Conservation (phyloP, 2,329 filamentous ascomycete species). For the Sclerotinia subarctica region DNA sequence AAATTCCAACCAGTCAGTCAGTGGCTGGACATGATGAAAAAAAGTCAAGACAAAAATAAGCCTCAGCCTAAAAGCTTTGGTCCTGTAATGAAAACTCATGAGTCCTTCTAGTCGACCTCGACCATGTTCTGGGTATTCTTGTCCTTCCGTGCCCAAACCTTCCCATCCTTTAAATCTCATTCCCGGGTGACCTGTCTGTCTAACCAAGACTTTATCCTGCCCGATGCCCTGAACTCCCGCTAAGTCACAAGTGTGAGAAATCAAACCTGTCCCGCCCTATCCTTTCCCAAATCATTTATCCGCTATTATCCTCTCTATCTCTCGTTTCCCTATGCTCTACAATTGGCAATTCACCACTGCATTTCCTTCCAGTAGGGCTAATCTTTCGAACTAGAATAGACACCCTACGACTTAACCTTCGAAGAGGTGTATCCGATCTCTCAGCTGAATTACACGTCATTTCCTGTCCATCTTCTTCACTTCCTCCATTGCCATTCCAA, state of each 20-base stretch:
- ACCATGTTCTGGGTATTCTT: background rate
- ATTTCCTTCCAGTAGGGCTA: constrained; percentile 15
- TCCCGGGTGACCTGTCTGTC: background rate
- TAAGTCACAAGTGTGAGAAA: background rate
- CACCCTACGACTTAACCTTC: constrained; percentile 24
- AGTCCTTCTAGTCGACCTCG: background rate
- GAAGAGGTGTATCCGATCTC: constrained; percentile 20
- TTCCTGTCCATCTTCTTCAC: background rate
- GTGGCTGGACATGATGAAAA: background rate
- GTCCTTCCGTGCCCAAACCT: background rate
- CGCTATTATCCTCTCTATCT: background rate
- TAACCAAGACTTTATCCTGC: background rate
- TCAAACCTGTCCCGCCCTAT: background rate
- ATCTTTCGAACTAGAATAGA: constrained; percentile 26
- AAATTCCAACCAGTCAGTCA: background rate
- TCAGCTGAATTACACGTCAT: background rate
- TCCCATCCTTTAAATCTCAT: background rate
- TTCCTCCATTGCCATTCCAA: background rate
- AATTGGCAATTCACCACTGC: constrained; percentile 22
- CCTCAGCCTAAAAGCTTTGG: background rate
- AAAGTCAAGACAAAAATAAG: background rate
- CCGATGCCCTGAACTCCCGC: background rate
- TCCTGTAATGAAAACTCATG: background rate
- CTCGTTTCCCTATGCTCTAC: constrained; percentile 26
- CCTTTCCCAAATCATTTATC: background rate